These are phyloP conservation scores for Trifolium pratense DNA, from an alignment of 306 rosid species.

Conservation along the genomic window DNA sequence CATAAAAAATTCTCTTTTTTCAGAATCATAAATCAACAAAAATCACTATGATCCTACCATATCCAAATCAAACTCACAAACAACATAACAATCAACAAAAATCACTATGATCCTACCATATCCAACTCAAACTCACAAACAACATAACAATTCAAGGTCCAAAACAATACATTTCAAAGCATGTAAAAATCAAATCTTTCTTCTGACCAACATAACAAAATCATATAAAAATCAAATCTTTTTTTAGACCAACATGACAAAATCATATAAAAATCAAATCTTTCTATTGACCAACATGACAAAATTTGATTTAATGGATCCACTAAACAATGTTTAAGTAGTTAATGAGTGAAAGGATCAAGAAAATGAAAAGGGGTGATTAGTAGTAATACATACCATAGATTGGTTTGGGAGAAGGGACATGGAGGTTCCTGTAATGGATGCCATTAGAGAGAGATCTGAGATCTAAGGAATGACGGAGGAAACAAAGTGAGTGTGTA, in stretches of 20 bases:
- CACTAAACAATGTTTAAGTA: constrained; percentile 1
- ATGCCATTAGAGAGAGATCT: constrained; percentile 54
- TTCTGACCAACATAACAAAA: background rate
- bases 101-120: no score
- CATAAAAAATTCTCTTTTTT: background rate
- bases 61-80: background rate
- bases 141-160: no score
- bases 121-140: no score
- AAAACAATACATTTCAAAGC: no score
- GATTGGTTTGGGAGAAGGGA: constrained; percentile 47
- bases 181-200: background rate
- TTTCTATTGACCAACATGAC: background rate
- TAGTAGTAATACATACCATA: constrained; percentile 37
- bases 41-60: constrained; percentile 5
- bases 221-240: background rate
- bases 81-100: no score
- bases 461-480: constrained; percentile 53
- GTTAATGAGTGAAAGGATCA: background rate
- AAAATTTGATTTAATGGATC: background rate
- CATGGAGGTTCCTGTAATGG: constrained; percentile 50
- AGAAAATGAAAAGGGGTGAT: background rate
- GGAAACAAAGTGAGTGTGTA: constrained; percentile 38
- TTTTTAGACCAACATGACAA: background rate
- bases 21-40: background rate
- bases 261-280: background rate